Evolutionary conservation across 2,329 filamentous ascomycete genomes (phyloP), one percentile per base, ranked within the genome.

Genomic region (Hyphodiscus sp.): DNA sequence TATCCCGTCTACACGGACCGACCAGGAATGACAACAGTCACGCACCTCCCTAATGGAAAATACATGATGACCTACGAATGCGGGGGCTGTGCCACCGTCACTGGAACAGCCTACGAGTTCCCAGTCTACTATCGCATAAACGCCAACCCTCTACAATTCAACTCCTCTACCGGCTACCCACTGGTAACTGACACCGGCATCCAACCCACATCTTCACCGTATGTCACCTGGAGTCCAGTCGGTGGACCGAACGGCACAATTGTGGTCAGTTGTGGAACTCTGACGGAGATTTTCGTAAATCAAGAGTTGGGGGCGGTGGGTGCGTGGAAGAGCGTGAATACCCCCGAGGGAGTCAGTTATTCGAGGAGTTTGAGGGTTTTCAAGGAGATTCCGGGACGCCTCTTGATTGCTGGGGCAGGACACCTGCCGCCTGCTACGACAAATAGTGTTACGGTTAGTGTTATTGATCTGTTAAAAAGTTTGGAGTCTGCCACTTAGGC

Each of bases 1-100:
- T 84, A 85, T 61, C 69, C 74, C n/a, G 75, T 73, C 51, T 85
- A 86, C 67, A 78, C 76, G 2, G 80, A 76, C 55, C 79, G 85
- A 1, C 85, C 85, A 0, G 85, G 85, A 48, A 88, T 88, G 85
- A 78, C 85, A 1, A 80, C 78, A 0, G 73, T 88, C 9, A 74
- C 77, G 1, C 63, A 74, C 63, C 74, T 88, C 3, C 72, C 82
- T 59, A 67, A 68, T 38, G 79, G 57, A 7, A 61, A 80, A 62
- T 87, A 77, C 68, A 79, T 89, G 63, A 80, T 83, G 71, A 75
- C 77, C 6, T 86, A 86, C 66, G 84, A 87, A 49, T 67, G 60
- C 42, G 65, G 64, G 10, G 64, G 64, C 3, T 63, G 64, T 0
- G 62, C 63, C 20, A 54, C 52, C 11, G 49, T 51, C 13, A 45